These are phyloP conservation scores for Starmera stellimalicola DNA, from an alignment of 1,139 yeast species.

Conservation along the genomic window DNA sequence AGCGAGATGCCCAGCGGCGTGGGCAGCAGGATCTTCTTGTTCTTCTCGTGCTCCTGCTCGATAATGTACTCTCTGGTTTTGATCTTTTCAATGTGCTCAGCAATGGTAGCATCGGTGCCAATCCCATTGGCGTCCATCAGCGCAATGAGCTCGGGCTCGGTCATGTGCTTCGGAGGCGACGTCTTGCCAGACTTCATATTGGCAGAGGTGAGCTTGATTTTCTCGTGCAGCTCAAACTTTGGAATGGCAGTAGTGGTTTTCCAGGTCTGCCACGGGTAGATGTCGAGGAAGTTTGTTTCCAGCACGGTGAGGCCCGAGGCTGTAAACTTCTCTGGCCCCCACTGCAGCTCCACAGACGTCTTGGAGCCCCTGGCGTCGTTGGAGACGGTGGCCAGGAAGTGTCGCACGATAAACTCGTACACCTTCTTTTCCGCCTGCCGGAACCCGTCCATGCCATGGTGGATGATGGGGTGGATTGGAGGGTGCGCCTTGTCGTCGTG, in stretches of 20 bases:
- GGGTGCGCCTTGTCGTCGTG: conserved; percentile 97
- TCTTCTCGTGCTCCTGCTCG: conserved; percentile 32
- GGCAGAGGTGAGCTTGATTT: conserved; percentile 41
- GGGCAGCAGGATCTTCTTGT: conserved; percentile 50
- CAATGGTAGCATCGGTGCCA: conserved; percentile 98
- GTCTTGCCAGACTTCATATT: conserved; percentile 69
- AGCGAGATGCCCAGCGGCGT: conserved; percentile 79
- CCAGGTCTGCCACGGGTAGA: conserved; percentile 79
- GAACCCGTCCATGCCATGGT: conserved; percentile 24
- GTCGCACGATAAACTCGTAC: conserved; percentile 78
- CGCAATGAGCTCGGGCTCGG: conserved; percentile 87
- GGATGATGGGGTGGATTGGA: conserved; percentile 82
- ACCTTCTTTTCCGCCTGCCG: conserved; percentile 52
- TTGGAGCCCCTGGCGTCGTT: conserved; percentile 77
- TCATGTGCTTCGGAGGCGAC: conserved; percentile 69
- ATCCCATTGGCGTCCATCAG: conserved; percentile 96
- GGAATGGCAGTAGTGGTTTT: conserved; percentile 62
- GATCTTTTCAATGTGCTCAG: conserved; percentile 89
- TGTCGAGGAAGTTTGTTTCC: conserved; percentile 69
- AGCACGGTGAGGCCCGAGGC: conserved; percentile 66
- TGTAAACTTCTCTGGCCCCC: conserved; percentile 71
- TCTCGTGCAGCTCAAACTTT: conserved; percentile 45
- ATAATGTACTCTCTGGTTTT: conserved; percentile 55
- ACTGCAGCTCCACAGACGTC: conserved; percentile 53
- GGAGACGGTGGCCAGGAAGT: conserved; percentile 89